Base-by-base conservation (phyloP, 1,139 yeast genomes). In the Kurtzmaniella quercitrusa region DNA sequence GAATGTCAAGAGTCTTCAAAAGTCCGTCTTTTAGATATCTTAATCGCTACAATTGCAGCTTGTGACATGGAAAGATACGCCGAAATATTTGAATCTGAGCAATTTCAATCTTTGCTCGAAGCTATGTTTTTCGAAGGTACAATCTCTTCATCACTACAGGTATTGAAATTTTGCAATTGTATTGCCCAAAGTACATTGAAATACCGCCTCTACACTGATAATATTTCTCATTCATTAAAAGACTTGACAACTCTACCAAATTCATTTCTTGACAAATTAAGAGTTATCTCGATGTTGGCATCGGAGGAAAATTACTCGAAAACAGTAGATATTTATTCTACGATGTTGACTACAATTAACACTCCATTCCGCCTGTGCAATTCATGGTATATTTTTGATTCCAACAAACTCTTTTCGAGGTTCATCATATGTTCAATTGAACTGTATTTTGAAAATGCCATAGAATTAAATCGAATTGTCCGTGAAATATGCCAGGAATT, bases 361-460 rank as follows among this genome's bases (percentile, higher is more conserved):
- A 9, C 9, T 5, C 23, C 12, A 18, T 19, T 14, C 12, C 6
- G 12, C 12, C 15, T 19, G 23, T 36, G 38, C 19, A 27, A 36
- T 7, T 3, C 4, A 2, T 36, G 38, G 38, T 31, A 15, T 8
- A 15, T 34, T 7, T 46, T 44, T 25, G 41, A 42, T 10, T 29
- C 37, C 27, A 12, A 15, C 8, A 46, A 44, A 16, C 21, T 43
- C 4, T 39, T 41, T n/a, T 45, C 51, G 19, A 25, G 40, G 8
- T 25, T 46, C 4, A 31, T 51, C 2, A 38, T 38, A 8, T 27
- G 25, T 12, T 17, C 41, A n/a, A 31, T 49, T 3, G 19, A 48
- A 16, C 43, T 36, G 15, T 50, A 46, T 36, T 51, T 46, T 43
- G 49, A 47, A 39, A 51, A 51, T 40, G 16, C 40, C 1, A 8